phyloP scores from a whole-genome alignment of 225 moss, liverwort and hornwort species.

The Physcomitrium patens region DNA sequence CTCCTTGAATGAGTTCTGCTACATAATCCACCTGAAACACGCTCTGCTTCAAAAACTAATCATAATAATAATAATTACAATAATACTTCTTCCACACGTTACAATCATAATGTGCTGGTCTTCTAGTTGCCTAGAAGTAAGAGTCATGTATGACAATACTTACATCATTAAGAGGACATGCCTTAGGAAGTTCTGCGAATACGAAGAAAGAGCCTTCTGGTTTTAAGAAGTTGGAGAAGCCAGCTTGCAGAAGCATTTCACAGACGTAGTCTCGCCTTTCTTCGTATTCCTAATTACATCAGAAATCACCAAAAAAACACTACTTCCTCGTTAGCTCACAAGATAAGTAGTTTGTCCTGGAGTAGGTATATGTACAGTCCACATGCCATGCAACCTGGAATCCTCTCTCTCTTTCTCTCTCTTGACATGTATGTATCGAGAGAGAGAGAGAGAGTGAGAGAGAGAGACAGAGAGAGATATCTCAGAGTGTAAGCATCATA shows the following conservation, averaged over 20 bases:
- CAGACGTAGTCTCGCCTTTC: slow-evolving; percentile 72
- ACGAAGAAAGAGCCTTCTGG: slow-evolving; percentile 88
- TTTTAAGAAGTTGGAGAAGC: slow-evolving; percentile 67
- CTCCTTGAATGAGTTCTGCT: slow-evolving; percentile 61
- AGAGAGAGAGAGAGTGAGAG: too few relatives aligned
- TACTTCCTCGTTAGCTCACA: slow-evolving; percentile 7
- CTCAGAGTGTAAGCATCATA: not conserved
- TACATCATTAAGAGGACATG: slow-evolving; percentile 65
- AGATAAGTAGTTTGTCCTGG: not conserved
- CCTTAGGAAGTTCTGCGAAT: slow-evolving; percentile 74
- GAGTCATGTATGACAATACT: slow-evolving; percentile 22
- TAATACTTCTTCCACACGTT: too few relatives aligned
- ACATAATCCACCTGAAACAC: slow-evolving; percentile 73
- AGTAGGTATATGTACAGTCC: slow-evolving; percentile 16
- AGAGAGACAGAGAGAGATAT: too few relatives aligned
- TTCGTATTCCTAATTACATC: slow-evolving; percentile 64
- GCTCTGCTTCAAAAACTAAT: slow-evolving; percentile 9
- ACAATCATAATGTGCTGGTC: too few relatives aligned
- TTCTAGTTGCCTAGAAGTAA: not conserved
- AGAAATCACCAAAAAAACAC: not conserved
- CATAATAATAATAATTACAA: too few relatives aligned
- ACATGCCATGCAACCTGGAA: not conserved
- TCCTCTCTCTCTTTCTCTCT: too few relatives aligned
- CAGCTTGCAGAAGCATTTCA: slow-evolving; percentile 66
- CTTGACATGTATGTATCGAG: too few relatives aligned